Evolutionary conservation across 2,329 filamentous ascomycete genomes (phyloP), one percentile per base, ranked within the genome.

Genomic region (Alternaria tenuissima): DNA sequence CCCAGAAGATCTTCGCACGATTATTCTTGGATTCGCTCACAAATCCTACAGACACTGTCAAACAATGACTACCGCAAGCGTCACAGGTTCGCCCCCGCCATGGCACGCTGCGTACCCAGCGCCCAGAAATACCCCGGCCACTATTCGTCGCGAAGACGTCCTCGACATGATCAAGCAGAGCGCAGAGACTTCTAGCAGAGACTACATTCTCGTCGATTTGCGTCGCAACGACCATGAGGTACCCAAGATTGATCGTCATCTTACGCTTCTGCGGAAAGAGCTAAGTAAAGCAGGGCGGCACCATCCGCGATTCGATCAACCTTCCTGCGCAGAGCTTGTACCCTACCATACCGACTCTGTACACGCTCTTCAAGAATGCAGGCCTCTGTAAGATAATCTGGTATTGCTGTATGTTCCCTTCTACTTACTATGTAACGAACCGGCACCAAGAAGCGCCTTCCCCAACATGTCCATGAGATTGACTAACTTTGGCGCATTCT

Each of bases 251-350:
- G 44, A 28, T 47, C 14, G 8, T 34, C 14, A 46, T 6, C 14
- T 36, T 36, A 32, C 30, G 7, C 30, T 32, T 32, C 20, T 32
- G 30, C 11, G 30, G 11, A 32, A 12, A 9, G 7, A 12, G 11
- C 11, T 32, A 16, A 36, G 12, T 12, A 12, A 16, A 36, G 14
- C 59, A 86, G 85, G 88, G 88, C 30, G 88, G 87, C 41, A 89
- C 87, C 0, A 85, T 90, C 56, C 77, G 78, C 8, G 83, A 82
- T 3, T 88, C 87, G 1, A 79, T 90, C 63, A 87, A 87, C 64
- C 76, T 87, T 14, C 85, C 85, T 0, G 85, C 85, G 7, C 85
- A 87, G 55, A 83, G 80, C 12, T 80, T 87, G 39, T 86, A 85
- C 54, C 82, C 82, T 53, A 83, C 82, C 5, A 79, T 85, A 6